Percentiles rank a stretch among this genome's conserved stretches.
Conservation (phyloP, 2,329 filamentous ascomycete genomes). For the Bipolaris oryzae region DNA sequence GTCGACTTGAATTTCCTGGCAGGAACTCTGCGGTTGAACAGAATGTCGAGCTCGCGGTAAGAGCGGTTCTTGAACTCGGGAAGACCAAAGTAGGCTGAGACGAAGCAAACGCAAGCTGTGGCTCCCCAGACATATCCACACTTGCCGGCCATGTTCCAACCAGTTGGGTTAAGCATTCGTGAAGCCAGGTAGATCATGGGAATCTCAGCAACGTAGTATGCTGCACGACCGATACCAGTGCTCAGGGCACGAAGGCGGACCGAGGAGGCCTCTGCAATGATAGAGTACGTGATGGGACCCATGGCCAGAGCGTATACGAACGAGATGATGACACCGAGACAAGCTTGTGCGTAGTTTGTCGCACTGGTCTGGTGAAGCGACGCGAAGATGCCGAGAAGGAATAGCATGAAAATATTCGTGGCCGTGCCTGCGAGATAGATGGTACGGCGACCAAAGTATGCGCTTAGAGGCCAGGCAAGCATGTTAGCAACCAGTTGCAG, state of each 20-base stretch:
- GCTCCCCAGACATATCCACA: slow-evolving; percentile 40
- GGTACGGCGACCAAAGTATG: slow-evolving; percentile 65
- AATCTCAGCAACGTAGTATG: slow-evolving; percentile 68
- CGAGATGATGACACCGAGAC: slow-evolving; percentile 67
- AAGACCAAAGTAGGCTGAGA: slow-evolving; percentile 57
- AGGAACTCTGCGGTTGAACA: slow-evolving; percentile 51
- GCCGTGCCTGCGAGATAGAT: slow-evolving; percentile 66
- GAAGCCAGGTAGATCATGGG: slow-evolving; percentile 67
- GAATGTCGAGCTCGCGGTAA: slow-evolving; percentile 56
- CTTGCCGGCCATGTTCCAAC: slow-evolving; percentile 47
- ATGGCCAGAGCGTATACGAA: slow-evolving; percentile 67
- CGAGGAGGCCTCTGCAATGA: slow-evolving; percentile 69
- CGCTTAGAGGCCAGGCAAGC: slow-evolving; percentile 69
- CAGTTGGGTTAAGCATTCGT: slow-evolving; percentile 57
- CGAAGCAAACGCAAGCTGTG: slow-evolving; percentile 60
- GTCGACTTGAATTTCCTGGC: slow-evolving; percentile 64
- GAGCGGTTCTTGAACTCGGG: slow-evolving; percentile 61
- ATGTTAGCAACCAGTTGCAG: slow-evolving; percentile 67
- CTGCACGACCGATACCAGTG: slow-evolving; percentile 66
- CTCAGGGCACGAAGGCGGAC: slow-evolving; percentile 67
- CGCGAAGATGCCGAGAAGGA: slow-evolving; percentile 64
- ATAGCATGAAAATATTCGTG: slow-evolving; percentile 59
- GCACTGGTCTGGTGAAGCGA: slow-evolving; percentile 53
- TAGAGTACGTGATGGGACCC: slow-evolving; percentile 69
- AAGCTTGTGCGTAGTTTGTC: slow-evolving; percentile 62